phyloP scores from a whole-genome alignment of 768 basidiomycete genomes.

The Agaricus subrufescens region DNA sequence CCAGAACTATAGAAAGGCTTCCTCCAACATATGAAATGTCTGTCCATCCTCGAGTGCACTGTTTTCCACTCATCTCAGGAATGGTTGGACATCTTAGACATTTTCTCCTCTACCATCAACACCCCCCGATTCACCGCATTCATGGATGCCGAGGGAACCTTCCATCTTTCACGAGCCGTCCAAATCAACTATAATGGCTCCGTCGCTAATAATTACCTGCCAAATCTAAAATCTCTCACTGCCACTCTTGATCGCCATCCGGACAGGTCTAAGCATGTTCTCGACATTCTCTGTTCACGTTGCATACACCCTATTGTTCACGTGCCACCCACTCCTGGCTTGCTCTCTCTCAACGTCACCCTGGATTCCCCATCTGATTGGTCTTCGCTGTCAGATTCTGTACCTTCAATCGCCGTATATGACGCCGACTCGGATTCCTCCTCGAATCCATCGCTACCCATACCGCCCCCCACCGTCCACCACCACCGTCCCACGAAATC shows the following conservation, averaged over 20 bases:
- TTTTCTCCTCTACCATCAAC: neutral
- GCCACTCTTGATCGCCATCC: neutral
- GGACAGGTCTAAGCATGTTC: neutral
- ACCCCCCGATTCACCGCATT: neutral
- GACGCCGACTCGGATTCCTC: neutral
- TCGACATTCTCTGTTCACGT: neutral
- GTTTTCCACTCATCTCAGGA: neutral
- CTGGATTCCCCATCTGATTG: neutral
- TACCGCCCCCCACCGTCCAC: neutral
- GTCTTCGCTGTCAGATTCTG: neutral
- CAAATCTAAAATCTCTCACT: neutral
- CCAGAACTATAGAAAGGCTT: neutral
- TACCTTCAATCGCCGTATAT: neutral
- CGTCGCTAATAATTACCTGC: neutral
- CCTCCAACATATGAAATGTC: neutral
- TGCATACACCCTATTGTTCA: neutral
- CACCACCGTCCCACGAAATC: neutral
- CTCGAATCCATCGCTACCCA: neutral
- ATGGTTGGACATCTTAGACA: constrained; percentile 2
- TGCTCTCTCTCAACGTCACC: neutral
- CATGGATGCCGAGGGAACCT: neutral
- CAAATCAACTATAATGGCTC: neutral
- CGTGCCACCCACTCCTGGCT: neutral
- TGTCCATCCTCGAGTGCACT: neutral
- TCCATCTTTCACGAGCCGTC: neutral